Evolutionary conservation across 2,329 filamentous ascomycete species (phyloP), one percentile per base, ranked within the genome.

Genomic region (Fusarium sp.): DNA sequence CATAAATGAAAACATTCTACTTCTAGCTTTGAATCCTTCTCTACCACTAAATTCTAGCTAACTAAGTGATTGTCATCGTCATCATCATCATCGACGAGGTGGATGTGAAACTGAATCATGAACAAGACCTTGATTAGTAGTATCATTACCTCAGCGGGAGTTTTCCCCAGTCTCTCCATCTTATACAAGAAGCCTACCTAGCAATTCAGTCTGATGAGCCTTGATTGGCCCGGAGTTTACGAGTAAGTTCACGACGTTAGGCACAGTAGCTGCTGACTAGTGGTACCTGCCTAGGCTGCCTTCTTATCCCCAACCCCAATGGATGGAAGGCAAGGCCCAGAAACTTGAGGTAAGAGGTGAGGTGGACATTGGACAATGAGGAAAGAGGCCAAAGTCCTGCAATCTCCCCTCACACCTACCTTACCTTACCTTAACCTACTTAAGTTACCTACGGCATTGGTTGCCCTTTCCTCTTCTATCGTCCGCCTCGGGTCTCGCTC

Each of bases 341-440:
- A 26, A 26, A 26, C 51, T 26, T 52, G 49, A 52, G 49, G 49
- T 52, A 17, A 13, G 17, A 51, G 48, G 31, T 56, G 41, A 66
- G 63, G 28, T 51, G 28, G 48, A 51, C 28, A 51, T 51, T 70
- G 56, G 48, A 54, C 42, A 56, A 54, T 17, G 31, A 49, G 67
- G 48, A 63, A 56, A 72, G 48, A 66, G 52, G 44, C 63, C 51
- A 66, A 52, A 42, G 65, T 77, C 75, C 75, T 77, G 75, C 63
- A 77, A 77, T 77, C 62, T 77, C 75, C 28, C 56, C 62, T 77
- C 73, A 24, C 38, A 44, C 31, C 22, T 51, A 24, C 47, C 47
- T 49, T 49, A 5, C 26, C 20, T 45, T 24, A 44, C 42, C 42
- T 44, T 13, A 38, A 18, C 15, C 22, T 47, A 22, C 45, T 48